Conservation (phyloP, 2,329 filamentous ascomycete species). For the Sclerotinia glacialis region DNA sequence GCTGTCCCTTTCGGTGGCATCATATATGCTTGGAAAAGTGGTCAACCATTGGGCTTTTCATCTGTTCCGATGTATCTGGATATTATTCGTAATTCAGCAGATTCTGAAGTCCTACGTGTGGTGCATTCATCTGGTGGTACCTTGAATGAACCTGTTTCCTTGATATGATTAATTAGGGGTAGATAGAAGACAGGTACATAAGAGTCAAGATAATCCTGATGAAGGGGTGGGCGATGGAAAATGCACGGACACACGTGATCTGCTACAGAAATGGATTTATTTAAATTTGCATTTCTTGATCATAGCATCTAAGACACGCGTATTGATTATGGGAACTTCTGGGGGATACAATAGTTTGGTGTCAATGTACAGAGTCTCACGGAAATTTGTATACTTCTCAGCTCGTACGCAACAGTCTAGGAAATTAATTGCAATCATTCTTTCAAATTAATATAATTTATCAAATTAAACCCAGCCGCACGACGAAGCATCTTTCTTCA, state of each 20-base stretch:
- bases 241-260: background rate
- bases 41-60: background rate
- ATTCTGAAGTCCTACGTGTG: background rate
- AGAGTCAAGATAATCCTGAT: background rate
- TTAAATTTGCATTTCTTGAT: background rate
- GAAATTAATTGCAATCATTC: background rate
- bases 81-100: slow-evolving; percentile 20
- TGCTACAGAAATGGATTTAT: background rate
- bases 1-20: background rate
- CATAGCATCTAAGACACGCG: too few species aligned
- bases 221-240: background rate
- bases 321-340: background rate
- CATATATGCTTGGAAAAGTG: background rate
- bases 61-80: background rate
- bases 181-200: background rate
- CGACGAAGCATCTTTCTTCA: background rate
- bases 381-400: too few species aligned
- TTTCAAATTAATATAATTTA: background rate
- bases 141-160: background rate
- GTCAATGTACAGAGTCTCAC: background rate
- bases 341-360: background rate
- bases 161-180: too few species aligned
- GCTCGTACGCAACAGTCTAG: background rate
- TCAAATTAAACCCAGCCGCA: too few species aligned
- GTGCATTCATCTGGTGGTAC: background rate